These are phyloP conservation scores for Erigeron philadelphicus DNA, from an alignment of 140 eudicot species.

Conservation along the genomic window DNA sequence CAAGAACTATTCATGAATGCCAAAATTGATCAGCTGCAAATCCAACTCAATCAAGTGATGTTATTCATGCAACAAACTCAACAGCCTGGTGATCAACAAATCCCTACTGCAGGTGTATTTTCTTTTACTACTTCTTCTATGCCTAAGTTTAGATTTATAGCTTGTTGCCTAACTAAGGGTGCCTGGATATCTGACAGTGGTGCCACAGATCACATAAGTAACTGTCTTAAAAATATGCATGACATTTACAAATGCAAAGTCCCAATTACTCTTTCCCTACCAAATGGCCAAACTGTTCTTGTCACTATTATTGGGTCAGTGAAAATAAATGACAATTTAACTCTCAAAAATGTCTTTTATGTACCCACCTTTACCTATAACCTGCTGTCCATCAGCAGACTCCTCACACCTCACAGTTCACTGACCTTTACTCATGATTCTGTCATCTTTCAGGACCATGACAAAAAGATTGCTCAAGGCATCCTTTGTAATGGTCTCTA, in stretches of 20 bases:
- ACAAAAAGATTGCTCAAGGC: not conserved
- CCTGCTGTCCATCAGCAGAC: not conserved
- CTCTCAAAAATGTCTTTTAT: not conserved
- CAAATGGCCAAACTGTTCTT: too few relatives aligned
- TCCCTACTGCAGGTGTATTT: not conserved
- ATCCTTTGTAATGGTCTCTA: not conserved
- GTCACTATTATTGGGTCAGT: too few relatives aligned
- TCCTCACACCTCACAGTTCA: not conserved
- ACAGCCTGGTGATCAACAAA: too few relatives aligned
- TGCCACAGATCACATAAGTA: too few relatives aligned
- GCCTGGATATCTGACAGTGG: too few relatives aligned
- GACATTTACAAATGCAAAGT: too few relatives aligned
- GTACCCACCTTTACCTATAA: not conserved
- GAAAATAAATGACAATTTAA: not conserved
- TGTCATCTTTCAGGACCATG: not conserved
- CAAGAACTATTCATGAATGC: not conserved
- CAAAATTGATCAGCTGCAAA: not conserved
- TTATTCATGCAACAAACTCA: too few relatives aligned
- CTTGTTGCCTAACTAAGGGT: not conserved
- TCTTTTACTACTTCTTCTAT: not conserved
- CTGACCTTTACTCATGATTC: not conserved
- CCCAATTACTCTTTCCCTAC: too few relatives aligned
- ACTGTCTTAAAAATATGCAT: too few relatives aligned
- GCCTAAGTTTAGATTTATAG: too few relatives aligned
- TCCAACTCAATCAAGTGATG: not conserved